A percentile compares a stretch with the other conserved stretches of the same genome.
Evolutionary conservation across 2,329 filamentous ascomycete genomes (phyloP).

Genomic region (Arthroderma sp.): DNA sequence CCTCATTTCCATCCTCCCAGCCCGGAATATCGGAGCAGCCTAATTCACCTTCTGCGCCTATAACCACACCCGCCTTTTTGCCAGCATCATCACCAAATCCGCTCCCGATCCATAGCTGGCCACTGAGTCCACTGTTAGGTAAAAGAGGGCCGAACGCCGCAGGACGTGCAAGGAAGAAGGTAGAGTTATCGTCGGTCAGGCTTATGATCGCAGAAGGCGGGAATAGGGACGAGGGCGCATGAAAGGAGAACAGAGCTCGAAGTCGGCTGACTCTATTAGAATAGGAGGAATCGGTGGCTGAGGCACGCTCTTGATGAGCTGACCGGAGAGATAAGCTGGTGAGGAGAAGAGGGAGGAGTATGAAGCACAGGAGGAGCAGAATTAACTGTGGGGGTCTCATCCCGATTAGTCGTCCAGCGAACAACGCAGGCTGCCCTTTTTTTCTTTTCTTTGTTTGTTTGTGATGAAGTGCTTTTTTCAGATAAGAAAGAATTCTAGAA

Average conservation of each 20-base stretch:
- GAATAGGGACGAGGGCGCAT: slow-evolving; percentile 72
- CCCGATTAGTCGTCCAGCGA: neutral
- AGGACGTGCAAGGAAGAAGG: slow-evolving; percentile 84
- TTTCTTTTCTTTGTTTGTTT: no score
- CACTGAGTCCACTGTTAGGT: slow-evolving; percentile 63
- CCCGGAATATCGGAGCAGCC: slow-evolving; percentile 91
- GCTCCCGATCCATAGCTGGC: slow-evolving; percentile 84
- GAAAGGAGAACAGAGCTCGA: slow-evolving; percentile 54
- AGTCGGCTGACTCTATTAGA: slow-evolving; percentile 28
- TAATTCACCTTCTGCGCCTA: slow-evolving; percentile 61
- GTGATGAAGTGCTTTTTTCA: no score
- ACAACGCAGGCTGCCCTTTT: no score
- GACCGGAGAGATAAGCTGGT: slow-evolving; percentile 35
- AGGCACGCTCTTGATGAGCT: slow-evolving; percentile 23
- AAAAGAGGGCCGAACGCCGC: slow-evolving; percentile 82
- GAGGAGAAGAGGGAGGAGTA: slow-evolving; percentile 36
- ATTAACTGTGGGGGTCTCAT: slow-evolving; percentile 37
- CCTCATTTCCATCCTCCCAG: slow-evolving; percentile 47
- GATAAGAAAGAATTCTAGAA: no score
- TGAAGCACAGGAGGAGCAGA: slow-evolving; percentile 33
- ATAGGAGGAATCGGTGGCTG: slow-evolving; percentile 19
- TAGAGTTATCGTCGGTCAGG: slow-evolving; percentile 94
- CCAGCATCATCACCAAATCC: slow-evolving; percentile 73
- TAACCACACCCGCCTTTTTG: slow-evolving; percentile 40
- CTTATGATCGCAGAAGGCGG: slow-evolving; percentile 92